Evolutionary conservation across 257 asterid genomes (phyloP).

Genomic region (Solanum commersonii): DNA sequence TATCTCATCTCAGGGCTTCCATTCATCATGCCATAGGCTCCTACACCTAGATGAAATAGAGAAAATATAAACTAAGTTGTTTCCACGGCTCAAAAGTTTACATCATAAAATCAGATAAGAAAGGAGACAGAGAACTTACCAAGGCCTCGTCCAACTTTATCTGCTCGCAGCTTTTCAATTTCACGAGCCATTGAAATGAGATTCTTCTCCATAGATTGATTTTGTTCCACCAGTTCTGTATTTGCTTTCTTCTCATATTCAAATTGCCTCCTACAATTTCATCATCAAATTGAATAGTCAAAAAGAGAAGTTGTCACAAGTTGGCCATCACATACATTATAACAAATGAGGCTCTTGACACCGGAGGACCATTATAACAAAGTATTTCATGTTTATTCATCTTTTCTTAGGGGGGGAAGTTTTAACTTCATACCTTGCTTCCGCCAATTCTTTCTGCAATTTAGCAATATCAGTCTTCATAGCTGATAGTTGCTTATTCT

Average conservation of each 20-base stretch:
- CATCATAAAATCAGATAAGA: background rate
- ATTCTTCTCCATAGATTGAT: constrained; percentile 61
- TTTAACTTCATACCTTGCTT: constrained; percentile 48
- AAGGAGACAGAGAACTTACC: constrained; percentile 4
- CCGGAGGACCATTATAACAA: background rate
- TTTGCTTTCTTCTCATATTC: constrained; percentile 80
- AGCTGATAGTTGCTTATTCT: constrained; percentile 49
- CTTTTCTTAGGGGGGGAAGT: background rate
- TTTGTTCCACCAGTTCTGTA: constrained; percentile 62
- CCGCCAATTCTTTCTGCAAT: constrained; percentile 58
- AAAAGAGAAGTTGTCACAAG: background rate
- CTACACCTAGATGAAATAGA: constrained; percentile 25
- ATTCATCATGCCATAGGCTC: constrained; percentile 52
- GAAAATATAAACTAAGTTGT: background rate
- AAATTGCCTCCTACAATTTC: constrained; percentile 40
- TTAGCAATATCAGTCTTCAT: constrained; percentile 64
- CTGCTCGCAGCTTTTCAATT: constrained; percentile 76
- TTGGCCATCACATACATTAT: background rate
- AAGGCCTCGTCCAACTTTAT: constrained; percentile 40
- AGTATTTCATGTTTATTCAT: background rate
- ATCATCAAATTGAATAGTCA: background rate
- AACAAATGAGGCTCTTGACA: background rate
- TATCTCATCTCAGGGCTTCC: constrained; percentile 75
- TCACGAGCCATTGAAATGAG: constrained; percentile 86
- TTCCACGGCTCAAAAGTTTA: background rate